Base-by-base conservation (phyloP, 257 asterid species). In the Orobanche coerulescens region DNA sequence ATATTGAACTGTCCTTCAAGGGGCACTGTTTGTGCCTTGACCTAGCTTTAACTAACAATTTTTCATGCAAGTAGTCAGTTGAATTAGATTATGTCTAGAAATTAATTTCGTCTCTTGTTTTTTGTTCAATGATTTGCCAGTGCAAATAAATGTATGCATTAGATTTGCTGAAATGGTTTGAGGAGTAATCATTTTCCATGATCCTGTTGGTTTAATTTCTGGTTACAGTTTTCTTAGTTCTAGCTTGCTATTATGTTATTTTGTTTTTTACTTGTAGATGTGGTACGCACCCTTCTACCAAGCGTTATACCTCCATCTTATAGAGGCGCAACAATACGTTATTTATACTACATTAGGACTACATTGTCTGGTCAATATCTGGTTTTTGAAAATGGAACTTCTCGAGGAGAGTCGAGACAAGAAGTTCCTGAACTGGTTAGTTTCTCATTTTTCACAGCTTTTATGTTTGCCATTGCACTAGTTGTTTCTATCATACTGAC, bases 281-380 rank as follows among this genome's bases (percentile, higher is more conserved):
- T 57, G 56, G 47, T 70, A 12, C 66, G 66, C 14, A 28, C 69
- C 57, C 66, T 56, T 64, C 65, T 70, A 49, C 75, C 75, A 50
- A 70, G 42, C 70, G 10, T 70, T 55, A 70, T 70, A 56, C 70
- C 75, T 63, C 75, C 75, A 36, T 63, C 75, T 34, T 70, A 70
- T 61, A 56, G 62, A 70, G 75, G 75, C 24, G 75, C 75, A 36
- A 63, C 75, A 37, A 63, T 70, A 63, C 75, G 75, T 44, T 70
- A 70, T 64, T 31, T 70, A 40, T 70, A 70, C 75, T 70, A 63
- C 48, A 46, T 70, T 56, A 70, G 61, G 66, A 48, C 57, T 57
- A 34, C 56, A 39, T 70, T 70, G 66, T 63, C 75, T 37, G 66
- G 70, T 1, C 62, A 64, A 28, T 70, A 70, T 63, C 66, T 70